phyloP scores from a whole-genome alignment of 2,329 filamentous ascomycete genomes.

The Alternaria postmessia region DNA sequence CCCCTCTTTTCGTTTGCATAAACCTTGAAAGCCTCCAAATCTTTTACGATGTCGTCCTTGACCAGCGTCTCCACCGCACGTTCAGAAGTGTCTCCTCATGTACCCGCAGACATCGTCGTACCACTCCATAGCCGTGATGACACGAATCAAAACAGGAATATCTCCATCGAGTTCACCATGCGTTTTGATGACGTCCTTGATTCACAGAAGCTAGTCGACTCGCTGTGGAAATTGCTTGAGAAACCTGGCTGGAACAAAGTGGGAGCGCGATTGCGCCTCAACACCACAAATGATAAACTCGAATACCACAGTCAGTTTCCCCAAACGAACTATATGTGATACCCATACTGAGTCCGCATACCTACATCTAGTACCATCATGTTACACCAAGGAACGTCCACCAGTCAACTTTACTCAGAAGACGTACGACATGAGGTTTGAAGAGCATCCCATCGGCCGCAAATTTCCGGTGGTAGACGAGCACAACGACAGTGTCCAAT shows the following conservation, averaged over 20 bases:
- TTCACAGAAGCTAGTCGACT: constrained; percentile 46
- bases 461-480: constrained; percentile 42
- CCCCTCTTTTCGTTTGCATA: background rate
- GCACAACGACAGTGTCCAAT: constrained; percentile 11
- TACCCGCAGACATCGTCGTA: constrained; percentile 34
- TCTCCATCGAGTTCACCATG: constrained; percentile 40
- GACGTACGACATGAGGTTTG: constrained; percentile 47
- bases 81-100: constrained; percentile 1
- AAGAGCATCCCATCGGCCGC: constrained; percentile 54
- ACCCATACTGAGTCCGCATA: too few relatives aligned
- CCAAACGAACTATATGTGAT: too few relatives aligned
- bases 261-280: constrained; percentile 55
- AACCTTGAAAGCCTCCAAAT: background rate
- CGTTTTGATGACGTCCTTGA: constrained; percentile 60
- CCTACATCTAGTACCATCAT: constrained; percentile 36
- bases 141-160: constrained; percentile 6
- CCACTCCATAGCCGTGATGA: constrained; percentile 28
- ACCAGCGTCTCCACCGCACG: constrained; percentile 15
- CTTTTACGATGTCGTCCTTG: constrained; percentile 13
- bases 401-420: constrained; percentile 54
- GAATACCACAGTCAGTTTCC: constrained; percentile 48
- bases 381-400: constrained; percentile 50
- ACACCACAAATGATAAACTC: constrained; percentile 42
- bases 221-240: constrained; percentile 52
- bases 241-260: constrained; percentile 59